Evolutionary conservation across 2,329 filamentous ascomycete genomes (phyloP).

Genomic region (Xylariaceae sp.): DNA sequence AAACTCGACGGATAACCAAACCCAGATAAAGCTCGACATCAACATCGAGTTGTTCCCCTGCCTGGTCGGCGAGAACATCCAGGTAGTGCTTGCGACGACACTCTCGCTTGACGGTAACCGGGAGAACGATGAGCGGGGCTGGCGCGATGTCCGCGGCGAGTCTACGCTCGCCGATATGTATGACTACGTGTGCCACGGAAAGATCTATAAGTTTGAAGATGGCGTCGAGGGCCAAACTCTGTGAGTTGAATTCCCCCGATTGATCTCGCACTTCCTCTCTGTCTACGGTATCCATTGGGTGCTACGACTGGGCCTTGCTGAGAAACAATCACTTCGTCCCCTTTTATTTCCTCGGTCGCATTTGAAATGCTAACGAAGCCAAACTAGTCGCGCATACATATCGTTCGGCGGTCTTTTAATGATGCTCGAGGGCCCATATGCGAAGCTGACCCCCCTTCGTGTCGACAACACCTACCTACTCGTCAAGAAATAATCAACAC

Average conservation of each 20-base stretch:
- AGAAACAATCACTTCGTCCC: background rate
- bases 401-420: constrained; percentile 91
- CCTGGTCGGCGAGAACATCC: constrained; percentile 65
- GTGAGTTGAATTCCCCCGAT: constrained; percentile 48
- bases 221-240: constrained; percentile 73
- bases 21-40: constrained; percentile 80
- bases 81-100: constrained; percentile 77
- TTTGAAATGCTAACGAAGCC: constrained; percentile 5
- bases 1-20: constrained; percentile 67
- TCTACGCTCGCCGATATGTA: constrained; percentile 68
- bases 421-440: constrained; percentile 87
- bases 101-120: constrained; percentile 54
- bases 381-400: constrained; percentile 76
- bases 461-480: constrained; percentile 93
- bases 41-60: constrained; percentile 89
- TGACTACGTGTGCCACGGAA: constrained; percentile 84
- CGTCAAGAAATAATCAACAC: constrained; percentile 69
- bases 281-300: background rate
- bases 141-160: constrained; percentile 66
- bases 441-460: constrained; percentile 85
- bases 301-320: background rate
- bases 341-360: background rate
- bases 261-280: background rate
- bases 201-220: constrained; percentile 85
- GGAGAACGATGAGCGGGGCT: constrained; percentile 48